phyloP scores from a whole-genome alignment of 1,284 basidiomycete species.

The Schizophyllum commune region DNA sequence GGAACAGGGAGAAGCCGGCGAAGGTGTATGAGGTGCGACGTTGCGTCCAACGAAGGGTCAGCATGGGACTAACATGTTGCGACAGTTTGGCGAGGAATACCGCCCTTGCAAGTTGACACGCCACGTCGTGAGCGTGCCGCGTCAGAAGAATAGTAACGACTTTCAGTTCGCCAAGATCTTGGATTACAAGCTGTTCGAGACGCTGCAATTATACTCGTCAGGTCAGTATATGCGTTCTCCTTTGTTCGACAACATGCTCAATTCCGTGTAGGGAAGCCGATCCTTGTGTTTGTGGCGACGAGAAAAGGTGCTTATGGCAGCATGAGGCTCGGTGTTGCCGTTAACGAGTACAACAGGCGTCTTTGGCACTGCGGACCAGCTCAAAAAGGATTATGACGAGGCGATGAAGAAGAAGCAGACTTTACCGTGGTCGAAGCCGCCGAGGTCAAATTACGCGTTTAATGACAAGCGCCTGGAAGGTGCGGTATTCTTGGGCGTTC shows the following conservation, averaged over 20 bases:
- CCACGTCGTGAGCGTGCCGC: slow-evolving; percentile 57
- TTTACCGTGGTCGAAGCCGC: slow-evolving; percentile 59
- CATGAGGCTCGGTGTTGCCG: too few relatives aligned
- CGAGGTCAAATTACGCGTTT: slow-evolving; percentile 50
- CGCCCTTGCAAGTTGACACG: slow-evolving; percentile 78
- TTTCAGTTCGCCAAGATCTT: slow-evolving; percentile 71
- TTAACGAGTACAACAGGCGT: too few relatives aligned
- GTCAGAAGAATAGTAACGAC: slow-evolving; percentile 63
- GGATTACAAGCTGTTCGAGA: slow-evolving; percentile 66
- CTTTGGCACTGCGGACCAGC: slow-evolving; percentile 61
- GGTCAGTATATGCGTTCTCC: neutral
- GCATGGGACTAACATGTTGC: neutral
- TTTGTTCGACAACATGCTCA: neutral
- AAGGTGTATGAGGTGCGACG: slow-evolving; percentile 61
- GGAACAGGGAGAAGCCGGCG: slow-evolving; percentile 38
- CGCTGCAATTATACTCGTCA: slow-evolving; percentile 59
- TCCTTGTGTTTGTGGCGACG: slow-evolving; percentile 81
- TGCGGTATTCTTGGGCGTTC: slow-evolving; percentile 19
- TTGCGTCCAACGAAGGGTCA: neutral
- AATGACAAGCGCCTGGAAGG: slow-evolving; percentile 56
- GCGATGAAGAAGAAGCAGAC: slow-evolving; percentile 38
- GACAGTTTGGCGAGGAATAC: slow-evolving; percentile 86
- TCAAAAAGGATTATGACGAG: slow-evolving; percentile 66
- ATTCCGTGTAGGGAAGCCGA: slow-evolving; percentile 54
- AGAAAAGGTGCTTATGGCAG: too few relatives aligned